A percentile compares a stretch with the other conserved stretches of the same genome.
These are phyloP conservation scores for Excoecaria cochinchinensis DNA, from an alignment of 345 rosid species.

Conservation along the genomic window DNA sequence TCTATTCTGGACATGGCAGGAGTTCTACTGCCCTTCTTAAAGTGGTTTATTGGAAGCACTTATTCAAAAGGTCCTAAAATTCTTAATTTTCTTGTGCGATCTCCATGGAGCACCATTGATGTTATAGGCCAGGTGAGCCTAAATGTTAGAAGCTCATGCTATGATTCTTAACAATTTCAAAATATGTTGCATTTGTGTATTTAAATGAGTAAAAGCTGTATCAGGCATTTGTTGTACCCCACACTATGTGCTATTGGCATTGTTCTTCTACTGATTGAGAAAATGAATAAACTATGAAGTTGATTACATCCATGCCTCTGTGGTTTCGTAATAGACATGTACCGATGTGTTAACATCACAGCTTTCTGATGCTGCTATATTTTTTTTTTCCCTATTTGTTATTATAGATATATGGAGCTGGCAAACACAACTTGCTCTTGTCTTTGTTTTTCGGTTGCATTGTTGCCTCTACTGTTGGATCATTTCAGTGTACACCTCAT, in stretches of 20 bases:
- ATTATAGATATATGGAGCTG: conserved; percentile 3
- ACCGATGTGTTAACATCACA: neutral
- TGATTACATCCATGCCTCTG: neutral
- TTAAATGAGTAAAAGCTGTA: neutral
- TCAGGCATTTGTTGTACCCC: neutral
- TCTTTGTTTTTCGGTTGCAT: neutral
- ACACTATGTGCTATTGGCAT: neutral
- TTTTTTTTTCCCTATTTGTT: conserved; percentile 3
- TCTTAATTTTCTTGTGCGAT: conserved; percentile 91
- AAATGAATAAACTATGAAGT: neutral
- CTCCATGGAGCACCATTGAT: conserved; percentile 96
- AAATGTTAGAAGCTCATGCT: conserved; percentile 7
- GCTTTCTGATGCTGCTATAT: conserved; percentile 7
- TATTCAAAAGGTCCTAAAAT: conserved; percentile 71
- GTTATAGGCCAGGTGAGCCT: conserved; percentile 71
- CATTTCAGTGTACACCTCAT: neutral
- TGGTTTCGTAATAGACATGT: neutral
- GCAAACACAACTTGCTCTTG: conserved; percentile 7
- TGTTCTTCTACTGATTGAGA: neutral
- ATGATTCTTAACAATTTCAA: conserved; percentile 1
- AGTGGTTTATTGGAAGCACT: conserved; percentile 94
- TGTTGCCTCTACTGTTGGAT: neutral
- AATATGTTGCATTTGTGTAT: conserved; percentile 6
- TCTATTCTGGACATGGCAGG: conserved; percentile 99
- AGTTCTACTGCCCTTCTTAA: conserved; percentile 82